Evolutionary conservation across 2,329 filamentous ascomycete genomes (phyloP).

Genomic region (Colletotrichum sidae): DNA sequence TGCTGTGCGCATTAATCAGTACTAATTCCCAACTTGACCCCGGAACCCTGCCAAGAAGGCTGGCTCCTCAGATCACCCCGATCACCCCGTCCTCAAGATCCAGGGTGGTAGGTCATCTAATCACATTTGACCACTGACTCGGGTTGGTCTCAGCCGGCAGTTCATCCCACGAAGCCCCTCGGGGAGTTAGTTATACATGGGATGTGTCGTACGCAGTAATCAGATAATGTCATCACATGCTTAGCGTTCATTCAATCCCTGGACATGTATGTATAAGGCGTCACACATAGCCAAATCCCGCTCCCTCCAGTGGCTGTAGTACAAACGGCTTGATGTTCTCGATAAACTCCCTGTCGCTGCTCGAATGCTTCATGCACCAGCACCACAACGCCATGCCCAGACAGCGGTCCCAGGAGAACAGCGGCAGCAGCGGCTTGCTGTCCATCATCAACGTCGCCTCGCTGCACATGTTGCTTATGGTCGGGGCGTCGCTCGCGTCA

Average conservation of each 20-base stretch:
- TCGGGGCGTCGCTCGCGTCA: neutral
- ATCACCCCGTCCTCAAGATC: too few relatives aligned
- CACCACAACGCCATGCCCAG: slow-evolving; percentile 31
- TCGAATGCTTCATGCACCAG: slow-evolving; percentile 25
- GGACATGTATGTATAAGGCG: neutral
- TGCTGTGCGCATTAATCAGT: too few relatives aligned
- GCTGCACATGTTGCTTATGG: slow-evolving; percentile 27
- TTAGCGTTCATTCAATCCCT: neutral
- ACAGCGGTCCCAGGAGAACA: slow-evolving; percentile 27
- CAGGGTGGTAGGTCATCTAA: too few relatives aligned
- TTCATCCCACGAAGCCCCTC: too few relatives aligned
- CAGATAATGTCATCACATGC: neutral
- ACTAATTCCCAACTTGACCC: too few relatives aligned
- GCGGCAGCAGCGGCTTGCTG: slow-evolving; percentile 19
- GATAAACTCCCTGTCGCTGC: slow-evolving; percentile 29
- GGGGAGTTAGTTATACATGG: too few relatives aligned
- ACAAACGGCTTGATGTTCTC: slow-evolving; percentile 32
- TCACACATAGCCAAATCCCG: neutral
- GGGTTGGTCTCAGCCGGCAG: too few relatives aligned
- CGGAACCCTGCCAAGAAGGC: too few relatives aligned
- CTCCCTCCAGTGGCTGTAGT: slow-evolving; percentile 14
- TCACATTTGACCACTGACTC: too few relatives aligned
- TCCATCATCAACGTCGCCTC: slow-evolving; percentile 19
- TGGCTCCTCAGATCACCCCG: too few relatives aligned
- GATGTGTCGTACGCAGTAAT: neutral